These are phyloP conservation scores for Salvia miltiorrhiza DNA, from an alignment of 257 asterid genomes.

Conservation along the genomic window DNA sequence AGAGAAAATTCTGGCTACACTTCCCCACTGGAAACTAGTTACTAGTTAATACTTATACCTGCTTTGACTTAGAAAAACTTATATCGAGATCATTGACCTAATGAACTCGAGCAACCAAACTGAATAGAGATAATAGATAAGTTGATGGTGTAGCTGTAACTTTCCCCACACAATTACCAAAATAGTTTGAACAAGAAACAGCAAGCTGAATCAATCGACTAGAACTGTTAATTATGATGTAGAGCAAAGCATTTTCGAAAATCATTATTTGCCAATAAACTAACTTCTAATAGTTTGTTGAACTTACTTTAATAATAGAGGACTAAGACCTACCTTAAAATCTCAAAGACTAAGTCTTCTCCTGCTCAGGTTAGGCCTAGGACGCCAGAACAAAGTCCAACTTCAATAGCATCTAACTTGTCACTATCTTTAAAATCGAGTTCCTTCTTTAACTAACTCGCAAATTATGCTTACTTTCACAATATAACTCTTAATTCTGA, in stretches of 20 bases:
- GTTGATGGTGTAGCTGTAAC: not conserved
- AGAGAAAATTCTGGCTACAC: not conserved
- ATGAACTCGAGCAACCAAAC: not conserved
- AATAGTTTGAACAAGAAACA: not conserved
- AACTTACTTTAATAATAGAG: not conserved
- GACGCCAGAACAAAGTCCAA: constrained; percentile 7
- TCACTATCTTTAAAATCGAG: not conserved
- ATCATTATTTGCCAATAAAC: not conserved
- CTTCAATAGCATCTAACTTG: constrained; percentile 2
- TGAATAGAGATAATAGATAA: constrained; percentile 3
- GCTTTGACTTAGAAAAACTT: not conserved
- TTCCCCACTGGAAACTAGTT: constrained; percentile 3
- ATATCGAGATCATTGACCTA: constrained; percentile 12
- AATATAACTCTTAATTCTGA: not conserved
- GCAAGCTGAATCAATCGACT: not conserved
- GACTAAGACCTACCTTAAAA: not conserved
- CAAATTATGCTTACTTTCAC: not conserved
- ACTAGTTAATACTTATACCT: not conserved
- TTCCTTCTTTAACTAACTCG: constrained; percentile 1
- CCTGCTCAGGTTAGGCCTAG: constrained; percentile 7
- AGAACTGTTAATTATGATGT: not conserved
- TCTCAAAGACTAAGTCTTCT: not conserved
- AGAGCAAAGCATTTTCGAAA: not conserved
- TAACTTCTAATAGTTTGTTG: not conserved
- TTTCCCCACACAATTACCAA: not conserved